Base-by-base conservation (phyloP, 1,284 basidiomycete genomes). In the Tranzscheliella williamsii region DNA sequence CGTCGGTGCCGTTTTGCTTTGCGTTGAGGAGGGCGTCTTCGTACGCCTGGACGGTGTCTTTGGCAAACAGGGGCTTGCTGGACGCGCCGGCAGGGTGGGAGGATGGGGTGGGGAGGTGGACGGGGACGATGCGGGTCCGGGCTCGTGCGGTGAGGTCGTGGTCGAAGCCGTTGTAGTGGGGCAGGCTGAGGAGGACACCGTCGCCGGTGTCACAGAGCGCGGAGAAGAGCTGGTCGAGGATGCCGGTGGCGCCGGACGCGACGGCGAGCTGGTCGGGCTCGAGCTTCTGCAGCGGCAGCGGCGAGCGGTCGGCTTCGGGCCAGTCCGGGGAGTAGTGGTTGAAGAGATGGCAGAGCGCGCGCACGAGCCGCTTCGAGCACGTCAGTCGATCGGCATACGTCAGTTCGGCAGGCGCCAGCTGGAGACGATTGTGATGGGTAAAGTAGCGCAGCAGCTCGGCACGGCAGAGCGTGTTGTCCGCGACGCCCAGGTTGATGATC, bases 151-250 rank as follows among this genome's bases (percentile, higher is more conserved):
- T 65, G 21, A 69, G 24, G 42, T 72, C 69, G 23, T 64, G 48
- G 18, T 66, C 62, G 33, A 72, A 72, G 1, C 56, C 67, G 35
- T 72, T 72, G 38, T 67, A 61, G 32, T 70, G 68, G 2, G 70
- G 70, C 11, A 47, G 20, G 18, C 47, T 56, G n/a, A 72, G 31
- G 29, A 72, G 38, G 5, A 72, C 54, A 11, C 68, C 68, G 24
- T 72, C 68, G 4, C 60, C 62, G 5, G 38, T 32, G 27, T 69
- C 44, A 39, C 61, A 66, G 13, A 72, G 22, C 17, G 48, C 46
- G 55, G 50, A 71, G 31, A 69, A 69, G 24, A 70, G 49, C 21
- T 53, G 41, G 35, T 70, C 65, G 17, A 72, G 16, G 23, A 71
- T 54, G 4, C 61, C 65, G 4, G 68, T 62, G 4, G 70, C 70